Evolutionary conservation across 2,329 filamentous ascomycete species (phyloP).

Genomic region (Daldinia sp.): DNA sequence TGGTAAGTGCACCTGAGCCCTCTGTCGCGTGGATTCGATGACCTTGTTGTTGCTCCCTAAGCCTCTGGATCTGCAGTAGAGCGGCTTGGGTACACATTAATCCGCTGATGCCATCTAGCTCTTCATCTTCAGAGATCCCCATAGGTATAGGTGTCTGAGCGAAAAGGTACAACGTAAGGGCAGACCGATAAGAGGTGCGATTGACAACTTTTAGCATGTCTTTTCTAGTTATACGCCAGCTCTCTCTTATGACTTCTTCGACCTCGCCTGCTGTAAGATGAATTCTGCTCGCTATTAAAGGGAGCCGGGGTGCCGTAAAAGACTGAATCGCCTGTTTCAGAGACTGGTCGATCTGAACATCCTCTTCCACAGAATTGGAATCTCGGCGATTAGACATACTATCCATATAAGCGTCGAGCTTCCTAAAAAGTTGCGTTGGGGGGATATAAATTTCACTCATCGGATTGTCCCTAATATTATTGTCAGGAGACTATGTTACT

Average conservation of each 20-base stretch:
- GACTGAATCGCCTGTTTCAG: not conserved
- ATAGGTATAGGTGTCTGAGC: not conserved
- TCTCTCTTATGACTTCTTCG: conserved; percentile 12
- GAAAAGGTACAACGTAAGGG: conserved; percentile 17
- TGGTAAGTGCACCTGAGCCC: not conserved
- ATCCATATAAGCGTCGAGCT: not conserved
- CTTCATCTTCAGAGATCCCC: not conserved
- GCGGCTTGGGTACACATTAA: not conserved
- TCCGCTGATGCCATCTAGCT: not conserved
- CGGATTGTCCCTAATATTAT: not conserved
- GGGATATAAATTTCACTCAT: not conserved
- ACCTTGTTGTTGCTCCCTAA: not conserved
- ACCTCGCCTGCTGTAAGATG: not conserved
- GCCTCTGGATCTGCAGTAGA: not conserved
- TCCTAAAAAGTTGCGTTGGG: not conserved
- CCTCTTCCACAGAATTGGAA: not conserved
- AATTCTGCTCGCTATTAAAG: not conserved
- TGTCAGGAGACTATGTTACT: not conserved
- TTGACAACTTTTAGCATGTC: conserved; percentile 38
- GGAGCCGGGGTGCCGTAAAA: conserved; percentile 1
- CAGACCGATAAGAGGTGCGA: conserved; percentile 28
- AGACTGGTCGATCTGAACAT: not conserved
- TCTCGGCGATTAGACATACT: not conserved
- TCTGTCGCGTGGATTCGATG: not conserved
- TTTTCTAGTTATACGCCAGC: conserved; percentile 31